Conservation (phyloP, 1,139 yeast species). For the Neolecta irregularis region DNA sequence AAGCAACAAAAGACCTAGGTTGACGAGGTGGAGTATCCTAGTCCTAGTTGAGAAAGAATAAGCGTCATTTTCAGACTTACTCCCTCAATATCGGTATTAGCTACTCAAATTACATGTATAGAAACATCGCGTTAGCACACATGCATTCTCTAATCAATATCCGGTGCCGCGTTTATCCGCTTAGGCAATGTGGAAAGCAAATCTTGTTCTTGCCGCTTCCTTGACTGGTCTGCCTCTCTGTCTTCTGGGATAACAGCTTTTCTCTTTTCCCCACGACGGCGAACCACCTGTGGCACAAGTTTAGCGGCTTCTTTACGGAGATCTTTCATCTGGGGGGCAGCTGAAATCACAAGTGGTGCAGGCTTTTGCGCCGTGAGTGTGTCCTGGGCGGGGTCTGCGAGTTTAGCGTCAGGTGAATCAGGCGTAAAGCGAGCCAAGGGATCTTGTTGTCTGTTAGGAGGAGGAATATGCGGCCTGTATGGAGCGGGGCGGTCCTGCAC, state of each 20-base stretch:
- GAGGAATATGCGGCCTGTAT: too few species aligned
- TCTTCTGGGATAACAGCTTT: not conserved
- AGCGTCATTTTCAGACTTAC: too few species aligned
- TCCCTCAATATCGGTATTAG: too few species aligned
- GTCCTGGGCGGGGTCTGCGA: not conserved
- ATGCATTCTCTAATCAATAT: too few species aligned
- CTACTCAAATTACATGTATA: too few species aligned
- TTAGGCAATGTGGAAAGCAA: not conserved
- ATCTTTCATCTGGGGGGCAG: not conserved
- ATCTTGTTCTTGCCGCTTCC: not conserved
- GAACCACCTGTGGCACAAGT: constrained; percentile 1
- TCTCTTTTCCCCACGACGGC: not conserved
- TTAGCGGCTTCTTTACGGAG: constrained; percentile 1
- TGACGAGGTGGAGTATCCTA: too few species aligned
- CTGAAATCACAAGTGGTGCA: not conserved
- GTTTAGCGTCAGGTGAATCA: not conserved
- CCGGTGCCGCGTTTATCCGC: constrained; percentile 3
- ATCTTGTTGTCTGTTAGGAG: not conserved
- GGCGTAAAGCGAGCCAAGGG: too few species aligned
- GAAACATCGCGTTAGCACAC: too few species aligned
- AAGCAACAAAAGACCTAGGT: too few species aligned
- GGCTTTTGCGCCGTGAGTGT: not conserved
- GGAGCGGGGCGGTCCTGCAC: too few species aligned
- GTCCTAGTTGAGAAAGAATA: too few species aligned
- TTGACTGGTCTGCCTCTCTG: not conserved